Base-by-base conservation (phyloP, 2,329 filamentous ascomycete species). In the Hansfordia pulvinata region DNA sequence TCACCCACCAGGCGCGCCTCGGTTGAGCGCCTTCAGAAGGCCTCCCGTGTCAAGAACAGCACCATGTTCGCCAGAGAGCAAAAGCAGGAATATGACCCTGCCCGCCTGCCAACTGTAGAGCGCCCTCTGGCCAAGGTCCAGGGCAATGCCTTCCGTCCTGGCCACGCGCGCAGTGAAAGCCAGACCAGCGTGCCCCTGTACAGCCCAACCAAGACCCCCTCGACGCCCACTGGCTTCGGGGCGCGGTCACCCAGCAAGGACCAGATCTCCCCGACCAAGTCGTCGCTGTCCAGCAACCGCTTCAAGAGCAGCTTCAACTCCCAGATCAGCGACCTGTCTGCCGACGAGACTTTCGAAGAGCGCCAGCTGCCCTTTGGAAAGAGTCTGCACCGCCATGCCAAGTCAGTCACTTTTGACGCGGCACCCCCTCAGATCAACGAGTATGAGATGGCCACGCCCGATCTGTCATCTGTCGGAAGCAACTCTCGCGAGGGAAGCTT, bases 401-500 rank as follows among this genome's bases (percentile, higher is more conserved):
- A 98, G 63, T 94, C 86, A 43, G 90, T 98, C 31, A 98, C 88
- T 1, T 98, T 98, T 48, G 85, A 96, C 54, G 80, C 78, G 19
- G 85, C 83, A 2, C 88, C 88, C 13, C 90, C 90, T 14, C 82
- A 93, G 47, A 69, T 98, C 43, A 93, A 96, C 47, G 90, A 98
- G 55, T 98, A 96, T 50, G 90, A 96, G 54, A 86, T 94, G 80
- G 81, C 84, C 18, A 98, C 90, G 3, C 90, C 90, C 8, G 90
- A 94, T 46, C 71, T 92, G n/a, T 94, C 88, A 2, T 93, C 86
- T 0, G 65, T 92, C 14, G 83, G 82, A 15, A 88, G 82, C 25
- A 85, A 79, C 39, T 96, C 88, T 9, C 78, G 88, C 7, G 84
- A 94, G 44, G 84, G 85, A 21, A 96, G 88, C 56, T 94, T 82